phyloP scores from a whole-genome alignment of 192 early-diverging fungal genomes.

The Coemansia biformis region DNA sequence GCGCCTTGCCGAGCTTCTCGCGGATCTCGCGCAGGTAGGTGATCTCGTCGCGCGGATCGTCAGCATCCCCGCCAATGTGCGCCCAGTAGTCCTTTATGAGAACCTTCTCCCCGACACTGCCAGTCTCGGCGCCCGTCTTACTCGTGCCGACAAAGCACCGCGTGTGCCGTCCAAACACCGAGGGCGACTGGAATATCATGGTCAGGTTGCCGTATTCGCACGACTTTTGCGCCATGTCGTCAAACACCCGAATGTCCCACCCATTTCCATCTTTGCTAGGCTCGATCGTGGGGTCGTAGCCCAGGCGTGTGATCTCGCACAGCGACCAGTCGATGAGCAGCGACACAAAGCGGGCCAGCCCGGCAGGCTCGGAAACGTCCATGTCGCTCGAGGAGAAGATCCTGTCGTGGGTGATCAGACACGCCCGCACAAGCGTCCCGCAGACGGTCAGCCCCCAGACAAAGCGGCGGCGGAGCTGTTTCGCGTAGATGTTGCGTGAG shows the following conservation, averaged over 20 bases:
- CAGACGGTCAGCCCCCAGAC: conserved; percentile 11
- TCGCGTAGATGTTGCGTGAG: neutral
- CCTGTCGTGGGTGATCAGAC: neutral
- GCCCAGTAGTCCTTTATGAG: conserved; percentile 10
- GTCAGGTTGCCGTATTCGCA: neutral
- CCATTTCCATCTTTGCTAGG: too few species aligned
- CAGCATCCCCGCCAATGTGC: neutral
- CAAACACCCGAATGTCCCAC: neutral
- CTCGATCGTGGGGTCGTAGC: conserved; percentile 3
- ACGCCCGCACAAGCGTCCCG: neutral
- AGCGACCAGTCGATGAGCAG: conserved; percentile 12
- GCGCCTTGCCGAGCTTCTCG: neutral
- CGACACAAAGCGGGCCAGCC: neutral
- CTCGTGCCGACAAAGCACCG: conserved; percentile 5
- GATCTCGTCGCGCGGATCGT: conserved; percentile 6
- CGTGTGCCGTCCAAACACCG: conserved; percentile 11
- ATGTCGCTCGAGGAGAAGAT: neutral
- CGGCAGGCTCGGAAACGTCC: neutral
- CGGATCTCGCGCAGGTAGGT: conserved; percentile 1
- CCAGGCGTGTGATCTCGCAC: conserved; percentile 5
- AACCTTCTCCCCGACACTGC: neutral
- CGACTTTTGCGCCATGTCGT: neutral
- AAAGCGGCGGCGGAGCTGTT: neutral
- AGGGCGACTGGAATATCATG: neutral
- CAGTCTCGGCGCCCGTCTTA: neutral